phyloP scores from a whole-genome alignment of 176 grass and related monocot genomes.

The Carex pumila region DNA sequence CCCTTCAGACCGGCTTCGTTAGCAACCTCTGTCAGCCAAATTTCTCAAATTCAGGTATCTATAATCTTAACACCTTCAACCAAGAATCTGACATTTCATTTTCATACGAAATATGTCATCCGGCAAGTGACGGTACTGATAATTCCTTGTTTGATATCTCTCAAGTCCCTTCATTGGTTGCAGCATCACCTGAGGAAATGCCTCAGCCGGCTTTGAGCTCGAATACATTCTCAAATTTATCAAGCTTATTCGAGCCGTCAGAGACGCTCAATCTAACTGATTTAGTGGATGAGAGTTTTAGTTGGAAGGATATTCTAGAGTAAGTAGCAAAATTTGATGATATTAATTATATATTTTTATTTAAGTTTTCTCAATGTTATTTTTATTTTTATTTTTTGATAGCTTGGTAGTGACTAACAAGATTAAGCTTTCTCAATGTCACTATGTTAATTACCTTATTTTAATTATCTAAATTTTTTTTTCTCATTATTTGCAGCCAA shows the following conservation, averaged over 20 bases:
- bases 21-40: background rate
- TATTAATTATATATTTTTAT: background rate
- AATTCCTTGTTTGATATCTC: background rate
- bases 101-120: background rate
- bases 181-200: background rate
- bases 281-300: background rate
- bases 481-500: background rate
- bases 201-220: background rate
- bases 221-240: background rate
- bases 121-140: background rate
- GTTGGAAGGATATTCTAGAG: background rate
- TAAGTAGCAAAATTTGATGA: background rate
- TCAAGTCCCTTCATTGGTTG: conserved; percentile 5
- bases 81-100: background rate
- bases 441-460: background rate
- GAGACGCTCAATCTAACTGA: background rate
- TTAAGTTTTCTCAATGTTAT: background rate
- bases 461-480: background rate
- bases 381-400: too few relatives aligned
- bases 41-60: background rate
- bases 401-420: too few relatives aligned
- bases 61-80: background rate
- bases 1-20: background rate
- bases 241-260: background rate
- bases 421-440: background rate